These are phyloP conservation scores for Protomyces lactucae-debilis DNA, from an alignment of 1,139 yeast species.

Conservation along the genomic window DNA sequence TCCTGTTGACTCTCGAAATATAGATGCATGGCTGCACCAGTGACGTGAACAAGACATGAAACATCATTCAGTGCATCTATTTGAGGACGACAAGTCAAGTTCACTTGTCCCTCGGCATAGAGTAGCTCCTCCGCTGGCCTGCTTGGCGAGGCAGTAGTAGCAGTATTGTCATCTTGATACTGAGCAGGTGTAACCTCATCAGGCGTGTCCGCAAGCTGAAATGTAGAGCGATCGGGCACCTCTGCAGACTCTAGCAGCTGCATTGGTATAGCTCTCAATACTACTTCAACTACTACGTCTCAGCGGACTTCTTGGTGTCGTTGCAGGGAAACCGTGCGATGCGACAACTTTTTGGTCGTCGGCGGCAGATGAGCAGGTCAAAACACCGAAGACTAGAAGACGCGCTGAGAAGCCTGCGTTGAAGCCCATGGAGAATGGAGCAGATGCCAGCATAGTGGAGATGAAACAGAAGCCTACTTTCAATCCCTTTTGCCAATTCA, in stretches of 20 bases:
- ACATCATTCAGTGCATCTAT: not conserved
- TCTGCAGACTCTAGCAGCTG: not conserved
- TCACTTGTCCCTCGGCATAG: not conserved
- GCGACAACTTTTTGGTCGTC: not conserved
- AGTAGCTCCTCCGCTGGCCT: not conserved
- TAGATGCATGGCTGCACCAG: not conserved
- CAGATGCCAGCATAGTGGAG: not conserved
- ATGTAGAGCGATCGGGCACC: not conserved
- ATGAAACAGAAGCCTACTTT: not conserved
- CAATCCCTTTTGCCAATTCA: conserved; percentile 9
- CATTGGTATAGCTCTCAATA: not conserved
- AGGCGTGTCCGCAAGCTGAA: not conserved
- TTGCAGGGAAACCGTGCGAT: not conserved
- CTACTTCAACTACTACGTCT: not conserved
- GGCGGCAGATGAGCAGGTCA: not conserved
- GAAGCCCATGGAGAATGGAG: not conserved
- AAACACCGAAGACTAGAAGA: not conserved
- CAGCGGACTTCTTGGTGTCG: not conserved
- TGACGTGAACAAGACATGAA: not conserved
- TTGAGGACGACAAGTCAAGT: not conserved
- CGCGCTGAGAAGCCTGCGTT: too few species aligned
- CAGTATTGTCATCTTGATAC: not conserved
- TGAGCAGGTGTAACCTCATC: not conserved
- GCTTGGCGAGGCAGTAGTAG: not conserved
- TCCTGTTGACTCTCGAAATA: not conserved